phyloP scores from a whole-genome alignment of 2,329 filamentous ascomycete genomes.

The Cladophialophora yegresii region DNA sequence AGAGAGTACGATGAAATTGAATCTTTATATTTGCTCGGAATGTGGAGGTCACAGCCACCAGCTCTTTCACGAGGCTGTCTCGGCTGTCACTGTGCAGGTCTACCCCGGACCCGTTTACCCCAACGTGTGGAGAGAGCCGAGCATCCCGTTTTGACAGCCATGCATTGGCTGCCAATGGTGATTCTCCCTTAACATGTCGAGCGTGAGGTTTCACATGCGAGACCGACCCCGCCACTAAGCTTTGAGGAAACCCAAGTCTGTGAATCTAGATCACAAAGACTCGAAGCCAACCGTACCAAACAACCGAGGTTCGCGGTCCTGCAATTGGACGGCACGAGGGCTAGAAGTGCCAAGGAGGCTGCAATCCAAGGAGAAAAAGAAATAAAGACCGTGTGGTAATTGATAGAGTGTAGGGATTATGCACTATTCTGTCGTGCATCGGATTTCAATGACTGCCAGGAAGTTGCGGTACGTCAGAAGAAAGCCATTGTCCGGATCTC shows the following conservation, averaged over 20 bases:
- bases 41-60: not conserved
- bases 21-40: not conserved
- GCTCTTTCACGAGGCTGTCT: not conserved
- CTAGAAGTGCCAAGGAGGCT: not conserved
- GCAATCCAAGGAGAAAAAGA: not conserved
- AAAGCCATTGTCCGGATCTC: constrained; percentile 48
- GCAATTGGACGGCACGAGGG: not conserved
- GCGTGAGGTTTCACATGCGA: not conserved
- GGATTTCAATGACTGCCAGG: not conserved
- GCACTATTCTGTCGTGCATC: not conserved
- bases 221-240: constrained; percentile 1
- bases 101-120: constrained; percentile 5
- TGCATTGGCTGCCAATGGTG: not conserved
- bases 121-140: constrained; percentile 9
- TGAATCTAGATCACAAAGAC: not conserved
- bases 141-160: not conserved
- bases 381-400: not conserved
- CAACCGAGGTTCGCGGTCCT: not conserved
- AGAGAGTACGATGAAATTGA: not conserved
- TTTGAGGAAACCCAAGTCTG: not conserved
- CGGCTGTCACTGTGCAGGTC: no score
- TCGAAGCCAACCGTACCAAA: not conserved
- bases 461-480: constrained; percentile 37
- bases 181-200: not conserved
- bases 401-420: not conserved